A percentile compares a stretch with the other conserved stretches of the same genome.
Conservation (phyloP, 306 rosid species). For the Lathyrus aphaca region DNA sequence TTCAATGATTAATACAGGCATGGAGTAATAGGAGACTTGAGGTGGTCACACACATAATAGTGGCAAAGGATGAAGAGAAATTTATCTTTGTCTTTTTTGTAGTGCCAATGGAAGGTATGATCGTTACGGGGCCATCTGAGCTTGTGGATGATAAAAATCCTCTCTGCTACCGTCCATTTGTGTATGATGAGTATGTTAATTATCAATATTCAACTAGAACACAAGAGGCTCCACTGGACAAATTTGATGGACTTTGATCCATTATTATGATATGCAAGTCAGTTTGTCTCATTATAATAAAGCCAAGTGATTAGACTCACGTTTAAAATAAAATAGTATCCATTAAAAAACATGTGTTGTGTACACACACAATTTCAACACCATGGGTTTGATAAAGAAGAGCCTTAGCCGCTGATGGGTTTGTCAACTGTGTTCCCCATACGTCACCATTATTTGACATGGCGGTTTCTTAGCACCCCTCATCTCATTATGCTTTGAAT, state of each 20-base stretch:
- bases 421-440: too few relatives aligned
- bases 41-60: slow-evolving; percentile 52
- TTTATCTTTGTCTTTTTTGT: slow-evolving; percentile 41
- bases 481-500: too few relatives aligned
- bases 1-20: slow-evolving; percentile 31
- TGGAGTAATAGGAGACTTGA: slow-evolving; percentile 62
- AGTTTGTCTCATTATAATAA: background rate
- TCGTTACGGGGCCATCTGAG: slow-evolving; percentile 47
- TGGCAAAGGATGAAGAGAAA: slow-evolving; percentile 44
- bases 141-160: slow-evolving; percentile 48
- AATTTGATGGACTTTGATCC: background rate
- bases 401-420: too few relatives aligned
- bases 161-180: slow-evolving; percentile 46
- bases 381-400: too few relatives aligned
- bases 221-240: background rate
- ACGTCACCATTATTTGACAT: too few relatives aligned
- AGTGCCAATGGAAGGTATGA: slow-evolving; percentile 42
- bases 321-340: too few relatives aligned
- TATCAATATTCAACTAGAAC: slow-evolving; percentile 30
- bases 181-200: slow-evolving; percentile 18
- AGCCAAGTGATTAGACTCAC: too few relatives aligned
- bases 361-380: too few relatives aligned
- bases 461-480: too few relatives aligned
- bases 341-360: too few relatives aligned
- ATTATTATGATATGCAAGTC: background rate